Evolutionary conservation across 2,329 filamentous ascomycete species (phyloP).

Genomic region (Stachybotrys chlorohalonatus): DNA sequence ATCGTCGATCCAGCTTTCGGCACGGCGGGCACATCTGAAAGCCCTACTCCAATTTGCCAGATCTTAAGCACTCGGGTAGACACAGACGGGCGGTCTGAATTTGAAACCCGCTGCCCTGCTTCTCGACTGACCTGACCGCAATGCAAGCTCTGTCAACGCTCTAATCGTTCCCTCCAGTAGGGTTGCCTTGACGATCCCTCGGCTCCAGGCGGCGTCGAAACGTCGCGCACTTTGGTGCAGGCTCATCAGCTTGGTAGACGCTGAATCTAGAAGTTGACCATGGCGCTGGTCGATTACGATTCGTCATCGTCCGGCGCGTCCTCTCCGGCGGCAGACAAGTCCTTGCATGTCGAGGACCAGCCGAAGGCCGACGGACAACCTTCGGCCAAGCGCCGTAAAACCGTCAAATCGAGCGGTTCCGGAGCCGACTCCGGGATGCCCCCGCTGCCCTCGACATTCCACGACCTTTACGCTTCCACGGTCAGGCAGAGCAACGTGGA

Average conservation of each 20-base stretch:
- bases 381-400: slow-evolving; percentile 28
- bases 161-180: background rate
- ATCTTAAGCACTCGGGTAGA: background rate
- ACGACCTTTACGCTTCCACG: slow-evolving; percentile 80
- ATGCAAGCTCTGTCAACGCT: background rate
- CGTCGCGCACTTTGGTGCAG: background rate
- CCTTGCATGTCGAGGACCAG: slow-evolving; percentile 2
- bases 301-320: slow-evolving; percentile 25
- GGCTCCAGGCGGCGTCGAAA: background rate
- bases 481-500: slow-evolving; percentile 70
- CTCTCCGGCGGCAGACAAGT: slow-evolving; percentile 9
- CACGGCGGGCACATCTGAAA: background rate
- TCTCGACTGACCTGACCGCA: background rate
- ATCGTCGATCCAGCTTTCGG: background rate
- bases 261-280: slow-evolving; percentile 14
- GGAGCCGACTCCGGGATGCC: slow-evolving; percentile 38
- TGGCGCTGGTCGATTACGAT: slow-evolving; percentile 60
- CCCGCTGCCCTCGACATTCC: slow-evolving; percentile 71
- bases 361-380: slow-evolving; percentile 11
- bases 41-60: background rate
- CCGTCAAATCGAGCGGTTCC: background rate
- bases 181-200: background rate
- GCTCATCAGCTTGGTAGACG: too few species aligned
- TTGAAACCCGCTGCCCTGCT: background rate
- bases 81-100: background rate